Conservation (phyloP, 2,329 filamentous ascomycete genomes). For the Fusarium palustre region DNA sequence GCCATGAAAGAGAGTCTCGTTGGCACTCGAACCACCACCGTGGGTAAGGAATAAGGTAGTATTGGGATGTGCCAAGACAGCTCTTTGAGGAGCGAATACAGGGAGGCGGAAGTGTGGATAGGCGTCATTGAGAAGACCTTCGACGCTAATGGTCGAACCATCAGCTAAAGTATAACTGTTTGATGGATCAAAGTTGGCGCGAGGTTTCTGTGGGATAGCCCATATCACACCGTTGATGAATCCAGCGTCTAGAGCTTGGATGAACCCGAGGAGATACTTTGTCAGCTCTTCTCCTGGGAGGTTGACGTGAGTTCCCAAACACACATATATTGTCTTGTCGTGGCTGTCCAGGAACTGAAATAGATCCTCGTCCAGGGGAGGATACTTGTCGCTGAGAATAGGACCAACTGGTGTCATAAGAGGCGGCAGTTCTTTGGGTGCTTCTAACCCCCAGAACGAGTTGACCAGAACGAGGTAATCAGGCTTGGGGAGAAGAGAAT, state of each 20-base stretch:
- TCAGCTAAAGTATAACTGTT: slow-evolving; percentile 27
- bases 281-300: slow-evolving; percentile 48
- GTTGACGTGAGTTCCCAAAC: slow-evolving; percentile 57
- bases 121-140: slow-evolving; percentile 46
- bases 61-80: slow-evolving; percentile 52
- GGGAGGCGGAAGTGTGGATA: slow-evolving; percentile 50
- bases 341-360: slow-evolving; percentile 50
- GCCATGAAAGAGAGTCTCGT: slow-evolving; percentile 56
- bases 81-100: slow-evolving; percentile 56
- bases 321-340: slow-evolving; percentile 54
- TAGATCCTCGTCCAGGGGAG: slow-evolving; percentile 45
- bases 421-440: slow-evolving; percentile 57
- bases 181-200: slow-evolving; percentile 39
- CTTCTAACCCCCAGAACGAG: slow-evolving; percentile 58
- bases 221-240: slow-evolving; percentile 57
- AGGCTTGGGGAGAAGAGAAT: slow-evolving; percentile 51
- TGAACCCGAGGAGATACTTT: slow-evolving; percentile 51
- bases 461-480: slow-evolving; percentile 58
- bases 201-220: slow-evolving; percentile 47
- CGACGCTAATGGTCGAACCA: slow-evolving; percentile 14
- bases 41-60: slow-evolving; percentile 56
- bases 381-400: slow-evolving; percentile 52
- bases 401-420: slow-evolving; percentile 55
- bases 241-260: slow-evolving; percentile 40
- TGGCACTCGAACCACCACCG: slow-evolving; percentile 56